A percentile compares a stretch with the other conserved stretches of the same genome.
Conservation (phyloP, 148 eudicot species). For the Cornus controversa region DNA sequence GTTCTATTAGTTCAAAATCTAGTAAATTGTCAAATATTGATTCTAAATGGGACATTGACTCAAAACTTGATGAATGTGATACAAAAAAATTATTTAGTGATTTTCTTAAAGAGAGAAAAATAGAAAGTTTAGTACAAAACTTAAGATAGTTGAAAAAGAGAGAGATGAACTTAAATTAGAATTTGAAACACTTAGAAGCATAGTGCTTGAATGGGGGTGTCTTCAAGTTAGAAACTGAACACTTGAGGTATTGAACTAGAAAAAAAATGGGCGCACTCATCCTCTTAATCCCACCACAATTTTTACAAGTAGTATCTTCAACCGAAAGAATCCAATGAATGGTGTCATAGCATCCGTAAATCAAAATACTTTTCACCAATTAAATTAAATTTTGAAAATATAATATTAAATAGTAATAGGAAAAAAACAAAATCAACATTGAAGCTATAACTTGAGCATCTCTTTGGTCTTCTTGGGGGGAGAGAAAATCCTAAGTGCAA, state of each 20-base stretch:
- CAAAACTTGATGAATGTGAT: too few species aligned
- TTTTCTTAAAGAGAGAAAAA: too few species aligned
- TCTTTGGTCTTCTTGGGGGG: neutral
- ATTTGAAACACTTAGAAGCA: too few species aligned
- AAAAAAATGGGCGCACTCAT: neutral
- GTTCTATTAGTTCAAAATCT: too few species aligned
- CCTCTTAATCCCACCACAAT: neutral
- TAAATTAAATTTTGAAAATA: neutral
- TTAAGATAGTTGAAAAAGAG: too few species aligned
- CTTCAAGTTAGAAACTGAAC: conserved; percentile 3
- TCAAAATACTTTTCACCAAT: neutral
- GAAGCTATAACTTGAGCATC: neutral
- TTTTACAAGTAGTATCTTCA: neutral
- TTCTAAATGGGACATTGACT: too few species aligned
- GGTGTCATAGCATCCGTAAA: neutral
- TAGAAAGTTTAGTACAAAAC: too few species aligned
- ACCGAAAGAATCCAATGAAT: neutral
- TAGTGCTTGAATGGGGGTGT: too few species aligned
- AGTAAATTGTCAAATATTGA: too few species aligned
- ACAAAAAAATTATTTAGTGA: too few species aligned
- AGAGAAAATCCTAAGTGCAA: neutral
- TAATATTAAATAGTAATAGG: neutral
- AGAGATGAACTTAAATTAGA: too few species aligned
- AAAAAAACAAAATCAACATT: neutral
- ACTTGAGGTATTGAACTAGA: neutral